phyloP scores from a whole-genome alignment of 2,329 filamentous ascomycete species.

The Fusarium euwallaceae region DNA sequence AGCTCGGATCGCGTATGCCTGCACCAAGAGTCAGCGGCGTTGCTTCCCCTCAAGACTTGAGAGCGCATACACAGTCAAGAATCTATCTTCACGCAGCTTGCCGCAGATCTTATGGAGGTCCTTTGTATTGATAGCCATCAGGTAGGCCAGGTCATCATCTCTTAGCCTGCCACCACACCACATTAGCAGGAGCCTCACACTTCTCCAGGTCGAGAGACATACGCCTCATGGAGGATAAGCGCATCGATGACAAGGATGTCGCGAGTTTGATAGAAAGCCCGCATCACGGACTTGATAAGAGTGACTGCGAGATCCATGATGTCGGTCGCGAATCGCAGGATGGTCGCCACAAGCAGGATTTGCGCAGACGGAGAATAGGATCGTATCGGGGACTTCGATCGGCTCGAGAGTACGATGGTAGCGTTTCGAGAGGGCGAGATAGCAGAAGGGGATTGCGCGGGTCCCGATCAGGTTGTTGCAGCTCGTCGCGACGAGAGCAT shows the following conservation, averaged over 20 bases:
- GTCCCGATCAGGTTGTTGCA: neutral
- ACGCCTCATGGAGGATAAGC: slow-evolving; percentile 85
- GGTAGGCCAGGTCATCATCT: slow-evolving; percentile 87
- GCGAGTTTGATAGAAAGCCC: slow-evolving; percentile 88
- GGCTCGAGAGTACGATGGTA: neutral
- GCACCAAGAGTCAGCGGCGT: slow-evolving; percentile 62
- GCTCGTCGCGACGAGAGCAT: slow-evolving; percentile 6
- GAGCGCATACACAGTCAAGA: slow-evolving; percentile 79
- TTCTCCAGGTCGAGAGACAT: slow-evolving; percentile 52
- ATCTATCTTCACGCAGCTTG: slow-evolving; percentile 85
- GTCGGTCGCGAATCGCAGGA: slow-evolving; percentile 15
- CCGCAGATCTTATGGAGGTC: slow-evolving; percentile 91
- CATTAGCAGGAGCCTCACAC: slow-evolving; percentile 69
- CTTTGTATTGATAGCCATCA: slow-evolving; percentile 92
- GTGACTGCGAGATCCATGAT: slow-evolving; percentile 73
- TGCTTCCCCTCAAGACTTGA: neutral
- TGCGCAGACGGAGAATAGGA: neutral
- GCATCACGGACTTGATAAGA: slow-evolving; percentile 86
- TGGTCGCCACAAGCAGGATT: neutral
- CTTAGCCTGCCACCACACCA: slow-evolving; percentile 78
- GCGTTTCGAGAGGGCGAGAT: neutral
- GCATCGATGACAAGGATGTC: slow-evolving; percentile 89
- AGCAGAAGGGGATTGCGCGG: neutral
- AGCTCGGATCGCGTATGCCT: slow-evolving; percentile 77
- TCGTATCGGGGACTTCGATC: neutral